Base-by-base conservation (phyloP, 2,329 filamentous ascomycete species). In the Pseudogymnoascus sp. region DNA sequence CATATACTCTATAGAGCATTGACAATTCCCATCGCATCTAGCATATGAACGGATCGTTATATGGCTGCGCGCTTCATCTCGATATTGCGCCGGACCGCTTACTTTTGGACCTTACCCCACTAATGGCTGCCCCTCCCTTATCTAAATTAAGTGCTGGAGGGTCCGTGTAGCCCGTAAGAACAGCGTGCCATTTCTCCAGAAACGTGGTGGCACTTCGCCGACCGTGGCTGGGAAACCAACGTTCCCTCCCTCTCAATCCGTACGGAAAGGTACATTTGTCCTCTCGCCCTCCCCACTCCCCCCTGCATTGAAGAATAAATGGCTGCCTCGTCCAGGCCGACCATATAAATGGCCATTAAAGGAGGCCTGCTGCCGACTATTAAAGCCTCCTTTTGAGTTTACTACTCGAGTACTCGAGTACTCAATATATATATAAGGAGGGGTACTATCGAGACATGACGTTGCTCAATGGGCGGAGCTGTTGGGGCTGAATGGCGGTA, bases 21-120 rank as follows among this genome's bases (percentile, higher is more conserved):
- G 46, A 33, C 46, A 19, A 56, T 56, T 56, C 46, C 26, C 26
- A 31, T 31, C 17, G 26, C 46, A 11, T 56, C 46, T 56, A 9
- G 46, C 46, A 56, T 56, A 56, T 33, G 46, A 56, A 56, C 46
- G 46, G 46, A 56, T 56, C 46, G 46, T 56, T 56, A 31, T 56
- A 31, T 56, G 46, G 46, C 46, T 19, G 9, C 9, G 26, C 46
- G 26, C 46, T 33, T 56, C 46, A 56, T 33, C 26, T 56, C 46
- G 46, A 56, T 56, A 56, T 56, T 56, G 46, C 46, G 26, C 26
- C 10, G 46, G 46, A 56, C 46, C n/a, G 46, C 9, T 56, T 19
- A 56, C 26, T 56, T 33, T 56, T 56, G 46, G 26, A 19, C 10
- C 46, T 56, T 56, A 56, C 46, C 46, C 46, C 46, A 56, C 46